Base-by-base conservation (phyloP, 768 basidiomycete genomes). In the Gautieria morchelliformis region DNA sequence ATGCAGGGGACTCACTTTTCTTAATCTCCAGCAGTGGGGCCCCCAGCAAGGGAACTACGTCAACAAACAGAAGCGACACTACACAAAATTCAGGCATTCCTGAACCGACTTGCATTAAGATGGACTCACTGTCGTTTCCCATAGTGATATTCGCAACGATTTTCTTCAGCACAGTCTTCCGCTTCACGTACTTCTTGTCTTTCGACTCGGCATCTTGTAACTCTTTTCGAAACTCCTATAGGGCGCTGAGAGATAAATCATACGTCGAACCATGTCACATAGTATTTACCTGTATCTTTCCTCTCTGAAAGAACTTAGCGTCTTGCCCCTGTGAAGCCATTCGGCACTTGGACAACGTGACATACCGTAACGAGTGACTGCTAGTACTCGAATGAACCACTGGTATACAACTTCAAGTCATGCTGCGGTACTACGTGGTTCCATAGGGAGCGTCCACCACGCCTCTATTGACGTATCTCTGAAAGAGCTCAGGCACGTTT, bases 71-170 rank as follows among this genome's bases (percentile, higher is more conserved):
- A 32, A 91, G 81, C 24, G 93, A 94, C 92, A 96, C 91, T 95
- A 62, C 52, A 56, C 30, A 54, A 10, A 49, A n/a, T 14, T 35
- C 27, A 53, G 49, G 35, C 3, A 39, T 59, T 63, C 61, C 44
- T 37, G 22, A 33, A 5, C 17, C 66, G 61, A 63, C 63, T 63
- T 15, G 33, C 48, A 51, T 58, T 15, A 12, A 40, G 41, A 27
- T 69, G 83, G 35, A 37, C 93, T 73, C 68, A 96, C 95, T 94
- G 72, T 98, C 94, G 67, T 93, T 96, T 45, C 96, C 96, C 94
- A 99, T 98, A 4, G 96, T 99, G 70, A 98, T 98, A 71, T 97
- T 97, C 42, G 96, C 96, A 12, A 97, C 93, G 59, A 97, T 87
- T 76, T 94, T 95, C 80, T 99, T 98, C 64, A 98, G 72, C 19